Evolutionary conservation across 352 stramenopile genomes (phyloP), one percentile per base, ranked within the genome.

Genomic region (Phytophthora quininea): DNA sequence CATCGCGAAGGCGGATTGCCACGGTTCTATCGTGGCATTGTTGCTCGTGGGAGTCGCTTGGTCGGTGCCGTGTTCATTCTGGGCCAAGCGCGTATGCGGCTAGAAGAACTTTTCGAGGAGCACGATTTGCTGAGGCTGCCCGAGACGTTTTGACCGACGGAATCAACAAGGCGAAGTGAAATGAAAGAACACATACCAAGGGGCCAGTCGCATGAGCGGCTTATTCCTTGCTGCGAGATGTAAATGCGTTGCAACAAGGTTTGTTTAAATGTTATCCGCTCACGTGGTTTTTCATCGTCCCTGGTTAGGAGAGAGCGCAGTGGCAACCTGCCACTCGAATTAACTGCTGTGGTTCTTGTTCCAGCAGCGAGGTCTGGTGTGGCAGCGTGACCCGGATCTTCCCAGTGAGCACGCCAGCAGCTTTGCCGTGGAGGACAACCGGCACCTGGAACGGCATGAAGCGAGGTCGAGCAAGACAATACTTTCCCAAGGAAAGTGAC

Each of bases 51-150:
- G 52, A 76, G 77, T 42, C 86, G 86, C 12, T 67, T 95, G 5
- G 73, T 93, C 45, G 86, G 86, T 12, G 86, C 86, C 7, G 86
- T 95, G 3, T 93, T 95, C 52, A 95, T 95, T 56, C 68, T 95
- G n/a, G 83, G 84, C 43, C 80, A 91, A 49, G 73, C 83, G 38
- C 84, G 84, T 24, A 80, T 90, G 60, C 58, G 74, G 24, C 68
- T 95, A 14, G 86, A 95, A 54, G 74, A 89, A 53, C 40, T 83
- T 35, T 91, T 92, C 60, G 82, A 91, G 33, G 77, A 84, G 49
- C 76, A 90, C 50, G 55, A 72, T 51, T 45, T 93, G 33, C 59
- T 93, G 35, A 56, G 19, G 19, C 19, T 24, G 19, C n/a, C n/a
- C n/a, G n/a, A n/a, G n/a, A n/a, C n/a, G n/a, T n/a, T 24, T 24